Evolutionary conservation across 768 basidiomycete genomes (phyloP), one percentile per base, ranked within the genome.

Genomic region (Calocybe indica): DNA sequence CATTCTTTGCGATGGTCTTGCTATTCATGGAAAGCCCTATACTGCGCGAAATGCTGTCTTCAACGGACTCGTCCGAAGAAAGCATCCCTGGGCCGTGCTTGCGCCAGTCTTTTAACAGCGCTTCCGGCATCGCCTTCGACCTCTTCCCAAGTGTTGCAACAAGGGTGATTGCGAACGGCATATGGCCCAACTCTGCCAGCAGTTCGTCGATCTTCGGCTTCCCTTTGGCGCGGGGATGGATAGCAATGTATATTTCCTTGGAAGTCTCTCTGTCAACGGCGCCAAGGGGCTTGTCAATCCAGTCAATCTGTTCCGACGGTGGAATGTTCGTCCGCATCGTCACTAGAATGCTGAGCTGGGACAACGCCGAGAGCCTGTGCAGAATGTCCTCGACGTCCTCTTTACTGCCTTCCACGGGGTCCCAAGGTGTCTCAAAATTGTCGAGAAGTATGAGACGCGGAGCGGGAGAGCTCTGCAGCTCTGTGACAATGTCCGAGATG

Each of bases 251-350:
- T 30, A 43, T 43, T n/a, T 30, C n/a, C 28, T 34, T 10, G 28
- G 31, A 43, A 32, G 31, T 13, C 5, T 43, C 5, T n/a, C 31
- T 10, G 31, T 10, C 13, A n/a, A 43, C 8, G 5, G 35, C 28
- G 12, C 35, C 42, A 30, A 43, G 22, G 7, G 31, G 42, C 30
- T 43, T 34, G 6, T 30, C 42, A 5, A 13, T 10, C 42, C 42
- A 43, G 22, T 22, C 22, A 22, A 22, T 22, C 13, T 43, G 42
- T 12, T 43, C 42, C 5, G 35, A 34, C 5, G 42, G 42, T 32
- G 42, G 42, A n/a, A 43, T 13, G 8, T 43, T 34, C 28, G 42
- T 32, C 11, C 42, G 42, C 42, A 43, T 43, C 10, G 42, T 43
- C 7, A 43, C 29, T 12, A 43, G 9, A 12, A 43, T 43, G 30